A percentile compares a stretch with the other conserved stretches of the same genome.
Conservation (phyloP, 805 yeast species). For the Wickerhamomyces subpelliculosus region DNA sequence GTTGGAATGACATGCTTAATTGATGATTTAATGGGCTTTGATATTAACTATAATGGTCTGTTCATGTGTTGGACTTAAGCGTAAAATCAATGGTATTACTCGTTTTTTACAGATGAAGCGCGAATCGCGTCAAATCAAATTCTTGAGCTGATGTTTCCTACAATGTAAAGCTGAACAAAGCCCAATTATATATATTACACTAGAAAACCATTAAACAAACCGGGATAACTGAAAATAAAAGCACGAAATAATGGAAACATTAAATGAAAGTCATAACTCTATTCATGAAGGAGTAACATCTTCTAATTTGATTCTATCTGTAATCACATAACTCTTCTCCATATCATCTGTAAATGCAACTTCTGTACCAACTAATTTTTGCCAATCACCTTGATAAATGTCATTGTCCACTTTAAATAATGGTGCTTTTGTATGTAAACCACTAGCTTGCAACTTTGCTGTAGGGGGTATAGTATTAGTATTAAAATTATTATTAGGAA, state of each 20-base stretch:
- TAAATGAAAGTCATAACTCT: no score
- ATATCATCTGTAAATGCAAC: constrained; percentile 28
- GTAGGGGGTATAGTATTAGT: constrained; percentile 27
- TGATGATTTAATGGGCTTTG: background rate
- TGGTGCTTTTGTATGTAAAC: constrained; percentile 48
- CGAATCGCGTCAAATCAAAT: no score
- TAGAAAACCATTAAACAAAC: no score
- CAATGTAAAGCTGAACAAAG: no score
- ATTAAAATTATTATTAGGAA: constrained; percentile 33
- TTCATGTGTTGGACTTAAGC: no score
- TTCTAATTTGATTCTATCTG: constrained; percentile 15
- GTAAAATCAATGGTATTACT: no score
- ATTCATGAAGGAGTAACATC: constrained; percentile 15
- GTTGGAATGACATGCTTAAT: constrained; percentile 4
- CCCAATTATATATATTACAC: no score
- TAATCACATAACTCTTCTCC: constrained; percentile 12
- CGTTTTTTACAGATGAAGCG: no score
- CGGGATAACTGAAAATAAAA: no score
- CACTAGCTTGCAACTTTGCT: constrained; percentile 46
- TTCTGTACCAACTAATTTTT: constrained; percentile 72
- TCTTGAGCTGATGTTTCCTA: background rate
- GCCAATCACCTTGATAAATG: constrained; percentile 73
- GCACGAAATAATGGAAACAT: no score
- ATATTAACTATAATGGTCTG: background rate
- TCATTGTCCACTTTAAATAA: constrained; percentile 49